A percentile compares a stretch with the other conserved stretches of the same genome.
Evolutionary conservation across 176 grass and related monocot genomes (phyloP).

Genomic region (Phyllostachys edulis): DNA sequence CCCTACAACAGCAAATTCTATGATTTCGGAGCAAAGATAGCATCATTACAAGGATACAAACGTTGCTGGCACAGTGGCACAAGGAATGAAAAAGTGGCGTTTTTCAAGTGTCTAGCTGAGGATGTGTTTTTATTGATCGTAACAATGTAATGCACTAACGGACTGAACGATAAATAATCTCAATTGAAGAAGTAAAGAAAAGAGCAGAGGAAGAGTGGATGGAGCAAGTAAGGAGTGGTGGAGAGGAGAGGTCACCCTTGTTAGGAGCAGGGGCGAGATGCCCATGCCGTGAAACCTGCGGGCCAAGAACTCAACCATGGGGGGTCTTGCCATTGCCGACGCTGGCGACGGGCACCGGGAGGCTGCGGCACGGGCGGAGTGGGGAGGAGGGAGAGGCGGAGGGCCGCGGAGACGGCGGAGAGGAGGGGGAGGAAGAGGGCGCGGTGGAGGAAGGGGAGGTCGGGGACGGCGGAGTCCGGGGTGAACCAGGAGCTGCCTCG

Average conservation of each 20-base stretch:
- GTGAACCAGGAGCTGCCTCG: too few species aligned
- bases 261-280: conserved; percentile 60
- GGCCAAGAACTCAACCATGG: conserved; percentile 73
- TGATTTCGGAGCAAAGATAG: neutral
- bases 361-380: conserved; percentile 38
- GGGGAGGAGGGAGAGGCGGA: conserved; percentile 23
- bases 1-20: conserved; percentile 38
- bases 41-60: neutral
- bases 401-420: conserved; percentile 50
- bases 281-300: conserved; percentile 38
- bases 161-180: too few species aligned
- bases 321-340: conserved; percentile 87
- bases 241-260: conserved; percentile 37
- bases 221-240: neutral
- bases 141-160: too few species aligned
- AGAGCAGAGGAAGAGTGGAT: neutral
- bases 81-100: too few species aligned
- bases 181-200: neutral
- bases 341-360: conserved; percentile 65
- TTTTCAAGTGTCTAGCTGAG: too few species aligned
- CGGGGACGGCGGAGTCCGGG: too few species aligned
- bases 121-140: too few species aligned
- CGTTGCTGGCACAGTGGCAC: too few species aligned
- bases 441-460: too few species aligned
- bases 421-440: conserved; percentile 62